Base-by-base conservation (phyloP, 208 protist species). In the Phytomonas francai region DNA sequence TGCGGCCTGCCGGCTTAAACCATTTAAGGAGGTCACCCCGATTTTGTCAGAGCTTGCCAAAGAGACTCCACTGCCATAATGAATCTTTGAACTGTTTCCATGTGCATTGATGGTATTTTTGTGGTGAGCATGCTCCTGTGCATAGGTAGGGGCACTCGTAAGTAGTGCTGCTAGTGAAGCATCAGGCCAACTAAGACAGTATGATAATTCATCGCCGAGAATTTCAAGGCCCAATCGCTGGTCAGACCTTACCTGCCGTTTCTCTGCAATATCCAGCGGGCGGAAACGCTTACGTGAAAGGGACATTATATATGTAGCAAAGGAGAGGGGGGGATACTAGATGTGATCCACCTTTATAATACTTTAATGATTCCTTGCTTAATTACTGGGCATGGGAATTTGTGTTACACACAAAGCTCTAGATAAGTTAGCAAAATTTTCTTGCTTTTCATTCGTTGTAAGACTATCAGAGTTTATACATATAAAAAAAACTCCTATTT, bases 151-250 rank as follows among this genome's bases (percentile, higher is more conserved):
- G 19, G 19, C 39, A 16, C 39, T 45, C 11, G 39, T 63, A 33
- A 82, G 68, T 63, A 71, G 74, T 56, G 72, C 59, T 62, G 76
- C 73, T 29, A 83, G 73, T 25, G 74, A 63, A 25, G 82, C 77
- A 25, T 84, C 81, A 0, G 90, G 90, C 87, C 90, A 95, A 67
- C 86, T 93, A 65, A 92, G 84, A 70, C 84, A 91, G 63, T 95
- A 95, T 8, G 81, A 83, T 57, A 78, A 77, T 67, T 93, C 85
- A 67, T 95, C 84, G 25, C 79, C 73, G 11, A 95, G 75, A 5
- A 79, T 67, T 22, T 72, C 63, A 30, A 92, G 62, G 19, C 82
- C 76, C 32, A 95, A 56, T 12, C 65, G 63, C 33, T 88, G 78
- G 33, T 68, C 69, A 16, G 74, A 78, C 59, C 76, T 71, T 4